Conservation (phyloP, 129 eudicot genomes). For the Flaveria bidentis region DNA sequence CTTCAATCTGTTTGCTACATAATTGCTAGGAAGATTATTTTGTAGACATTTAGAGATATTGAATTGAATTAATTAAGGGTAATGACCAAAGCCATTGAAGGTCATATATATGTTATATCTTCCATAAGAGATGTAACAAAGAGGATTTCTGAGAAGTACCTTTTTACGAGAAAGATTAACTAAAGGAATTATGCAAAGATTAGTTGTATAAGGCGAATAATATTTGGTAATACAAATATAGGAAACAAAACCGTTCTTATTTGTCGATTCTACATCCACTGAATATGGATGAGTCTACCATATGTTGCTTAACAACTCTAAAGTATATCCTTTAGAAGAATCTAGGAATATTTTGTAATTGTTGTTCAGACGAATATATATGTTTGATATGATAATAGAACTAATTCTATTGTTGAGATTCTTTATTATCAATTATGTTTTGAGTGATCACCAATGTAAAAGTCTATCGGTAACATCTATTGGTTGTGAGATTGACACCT, state of each 20-base stretch:
- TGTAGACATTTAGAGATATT: not conserved
- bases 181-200: not conserved
- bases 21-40: not conserved
- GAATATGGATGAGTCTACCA: not conserved
- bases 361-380: constrained; percentile 20
- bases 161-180: not conserved
- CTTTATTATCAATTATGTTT: constrained; percentile 8
- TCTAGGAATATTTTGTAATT: not conserved
- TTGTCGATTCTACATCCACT: not conserved
- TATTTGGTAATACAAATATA: not conserved
- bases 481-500: constrained; percentile 9
- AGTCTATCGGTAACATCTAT: not conserved
- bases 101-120: not conserved
- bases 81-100: not conserved
- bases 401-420: constrained; percentile 20
- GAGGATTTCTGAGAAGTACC: not conserved
- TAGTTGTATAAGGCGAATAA: not conserved
- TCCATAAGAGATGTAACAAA: too few relatives aligned
- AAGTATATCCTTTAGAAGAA: constrained; percentile 12
- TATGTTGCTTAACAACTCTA: not conserved
- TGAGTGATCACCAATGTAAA: not conserved
- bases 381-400: constrained; percentile 25
- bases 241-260: not conserved
- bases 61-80: not conserved
- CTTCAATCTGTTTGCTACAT: not conserved